Base-by-base conservation (phyloP, 805 yeast genomes). In the Candida maesae region DNA sequence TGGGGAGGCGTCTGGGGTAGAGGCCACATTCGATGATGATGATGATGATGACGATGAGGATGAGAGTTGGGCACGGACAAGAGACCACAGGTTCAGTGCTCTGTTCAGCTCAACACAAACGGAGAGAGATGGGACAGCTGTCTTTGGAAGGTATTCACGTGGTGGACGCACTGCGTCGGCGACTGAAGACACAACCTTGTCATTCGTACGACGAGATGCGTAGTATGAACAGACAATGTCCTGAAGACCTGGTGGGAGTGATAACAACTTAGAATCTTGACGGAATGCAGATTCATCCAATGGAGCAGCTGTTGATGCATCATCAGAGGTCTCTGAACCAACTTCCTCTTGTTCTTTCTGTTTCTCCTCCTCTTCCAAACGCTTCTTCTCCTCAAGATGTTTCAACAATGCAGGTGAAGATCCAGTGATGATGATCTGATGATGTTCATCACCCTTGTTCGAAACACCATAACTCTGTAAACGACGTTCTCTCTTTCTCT, bases 51-150 rank as follows among this genome's bases (percentile, higher is more conserved):
- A 21, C 24, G 7, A 10, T 8, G 10, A 17, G n/a, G 20, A 6
- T 14, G 32, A n/a, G 5, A 83, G 60, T 40, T 68, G 68, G 16
- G 67, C 49, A 25, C 88, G 87, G 44, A 82, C 89, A 55, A 79
- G 81, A 14, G 96, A 96, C 66, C 88, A 91, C 59, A 83, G 85
- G 24, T 84, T 78, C 33, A 88, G 84, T 8, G 95, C 85, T 15
- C 95, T 95, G 55, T 83, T 91, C 35, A 91, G 89, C 51, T 84
- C 78, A 14, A 77, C 74, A 4, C 96, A 88, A 33, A 75, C 77
- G 55, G 84, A 40, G 87, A 35, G 42, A 2, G 30, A 31, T 19
- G 44, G 43, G 2, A 34, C 36, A 11, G 45, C 44, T 5, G 34
- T 30, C 6, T 43, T 16, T n/a, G 36, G 42, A 11, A 42, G 29